phyloP scores from a whole-genome alignment of 495 filamentous ascomycete species.

The Mytilinidion resinicola region DNA sequence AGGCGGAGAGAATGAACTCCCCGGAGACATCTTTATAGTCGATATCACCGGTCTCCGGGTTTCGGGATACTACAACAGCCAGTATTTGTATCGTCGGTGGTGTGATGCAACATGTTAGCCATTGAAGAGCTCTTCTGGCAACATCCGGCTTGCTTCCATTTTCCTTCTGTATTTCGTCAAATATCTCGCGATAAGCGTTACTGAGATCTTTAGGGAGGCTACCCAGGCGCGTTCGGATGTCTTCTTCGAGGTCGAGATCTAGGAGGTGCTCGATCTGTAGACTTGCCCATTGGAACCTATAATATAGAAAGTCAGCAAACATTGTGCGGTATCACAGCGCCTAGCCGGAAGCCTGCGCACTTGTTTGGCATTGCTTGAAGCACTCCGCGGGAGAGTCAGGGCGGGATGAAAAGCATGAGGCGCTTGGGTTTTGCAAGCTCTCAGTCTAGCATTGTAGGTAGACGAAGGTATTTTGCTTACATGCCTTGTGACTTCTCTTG shows the following conservation, averaged over 20 bases:
- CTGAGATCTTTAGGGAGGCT: conserved; percentile 24
- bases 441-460: no score
- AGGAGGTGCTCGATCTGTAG: not conserved
- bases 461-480: no score
- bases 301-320: no score
- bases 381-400: no score
- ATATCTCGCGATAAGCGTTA: conserved; percentile 25
- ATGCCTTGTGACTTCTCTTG: no score
- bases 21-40: not conserved
- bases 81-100: not conserved
- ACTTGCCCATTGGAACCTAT: not conserved
- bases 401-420: no score
- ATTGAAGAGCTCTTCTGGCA: not conserved
- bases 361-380: no score
- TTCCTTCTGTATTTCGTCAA: conserved; percentile 1
- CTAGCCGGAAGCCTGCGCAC: no score
- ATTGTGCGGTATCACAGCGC: no score
- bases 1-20: not conserved
- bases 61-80: not conserved
- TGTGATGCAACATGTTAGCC: not conserved
- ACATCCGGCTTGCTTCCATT: not conserved
- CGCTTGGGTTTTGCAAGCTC: no score
- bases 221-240: conserved; percentile 23
- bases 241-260: not conserved
- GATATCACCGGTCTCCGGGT: not conserved